Base-by-base conservation (phyloP, 108 stramenopile genomes). In the Cylindrotheca closterium region DNA sequence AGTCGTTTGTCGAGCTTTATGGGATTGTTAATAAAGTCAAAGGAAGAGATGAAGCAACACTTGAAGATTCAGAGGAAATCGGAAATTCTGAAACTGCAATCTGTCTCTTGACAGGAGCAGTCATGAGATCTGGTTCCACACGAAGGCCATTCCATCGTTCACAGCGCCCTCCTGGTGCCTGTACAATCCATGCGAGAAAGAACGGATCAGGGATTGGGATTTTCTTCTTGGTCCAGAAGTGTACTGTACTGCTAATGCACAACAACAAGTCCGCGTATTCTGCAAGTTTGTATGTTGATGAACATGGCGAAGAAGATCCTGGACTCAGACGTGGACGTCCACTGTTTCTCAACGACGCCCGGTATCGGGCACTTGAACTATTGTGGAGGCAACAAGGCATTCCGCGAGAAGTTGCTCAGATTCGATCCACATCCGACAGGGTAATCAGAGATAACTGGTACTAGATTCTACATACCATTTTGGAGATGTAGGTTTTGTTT, bases 361-460 rank as follows among this genome's bases (percentile, higher is more conserved):
- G 92, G 21, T 86, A 79, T 71, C 77, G 82, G 49, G 87, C 87
- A 17, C 74, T 96, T 15, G 90, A 92, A 65, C 62, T 60, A 25
- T 55, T 96, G 26, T 96, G 91, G 88, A 68, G 88, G 55, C 75
- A 81, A 47, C 88, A 92, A 59, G 90, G 89, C 2, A 86, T 96
- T 48, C 91, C 91, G 25, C 79, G 91, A 51, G 92, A 96, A 69
- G 94, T 96, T 5, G 89, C 92, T 2, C 88, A 91, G 58, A 93
- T 93, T 51, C 80, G 94, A 48, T 91, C 91, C 2, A 93, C 89
- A 21, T 93, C 94, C 2, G 90, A 93, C 48, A 69, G 94, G 26
- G 94, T 96, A 22, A 93, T 96, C 59, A 75, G 94, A 66, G 91
- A 93, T 65, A 92, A 93, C 70, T 96, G 92, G 92, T 96, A 96